Evolutionary conservation across 2,329 filamentous ascomycete genomes (phyloP).

Genomic region (Talaromyces sp.): DNA sequence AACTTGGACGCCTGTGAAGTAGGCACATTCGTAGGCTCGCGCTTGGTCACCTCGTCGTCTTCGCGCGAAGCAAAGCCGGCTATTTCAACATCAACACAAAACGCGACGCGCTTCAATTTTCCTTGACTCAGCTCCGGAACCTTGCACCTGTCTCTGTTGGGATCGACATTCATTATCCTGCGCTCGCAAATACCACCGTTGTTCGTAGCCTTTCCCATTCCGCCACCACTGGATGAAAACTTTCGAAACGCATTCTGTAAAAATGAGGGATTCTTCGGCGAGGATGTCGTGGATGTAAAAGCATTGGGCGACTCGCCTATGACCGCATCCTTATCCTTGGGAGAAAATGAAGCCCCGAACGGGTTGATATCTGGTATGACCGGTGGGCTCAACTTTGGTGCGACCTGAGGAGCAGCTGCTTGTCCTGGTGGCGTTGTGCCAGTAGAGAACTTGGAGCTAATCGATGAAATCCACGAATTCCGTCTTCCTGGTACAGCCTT

Average conservation of each 20-base stretch:
- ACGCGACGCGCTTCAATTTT: constrained; percentile 83
- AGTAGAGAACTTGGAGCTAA: constrained; percentile 87
- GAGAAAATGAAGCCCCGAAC: constrained; percentile 42
- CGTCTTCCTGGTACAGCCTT: constrained; percentile 48
- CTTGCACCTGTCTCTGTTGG: constrained; percentile 70
- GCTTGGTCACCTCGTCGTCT: constrained; percentile 38
- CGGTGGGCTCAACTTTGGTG: constrained; percentile 33
- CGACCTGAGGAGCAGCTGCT: constrained; percentile 24
- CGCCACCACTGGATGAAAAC: constrained; percentile 61
- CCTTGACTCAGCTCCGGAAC: constrained; percentile 74
- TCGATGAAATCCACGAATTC: constrained; percentile 87
- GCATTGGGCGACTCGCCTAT: constrained; percentile 27
- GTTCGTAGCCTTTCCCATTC: constrained; percentile 51
- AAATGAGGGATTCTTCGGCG: constrained; percentile 70
- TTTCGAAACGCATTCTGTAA: constrained; percentile 77
- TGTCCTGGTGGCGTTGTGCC: constrained; percentile 41
- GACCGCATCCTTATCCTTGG: constrained; percentile 44
- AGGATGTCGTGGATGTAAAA: constrained; percentile 54
- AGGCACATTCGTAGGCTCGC: constrained; percentile 2
- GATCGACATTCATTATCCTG: constrained; percentile 79
- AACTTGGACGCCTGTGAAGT: constrained; percentile 5
- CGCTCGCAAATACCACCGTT: constrained; percentile 74
- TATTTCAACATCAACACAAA: constrained; percentile 96
- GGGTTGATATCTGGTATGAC: constrained; percentile 42
- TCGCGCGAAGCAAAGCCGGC: constrained; percentile 83